Base-by-base conservation (phyloP, 495 filamentous ascomycete species). In the Podospora pseudoanserina region DNA sequence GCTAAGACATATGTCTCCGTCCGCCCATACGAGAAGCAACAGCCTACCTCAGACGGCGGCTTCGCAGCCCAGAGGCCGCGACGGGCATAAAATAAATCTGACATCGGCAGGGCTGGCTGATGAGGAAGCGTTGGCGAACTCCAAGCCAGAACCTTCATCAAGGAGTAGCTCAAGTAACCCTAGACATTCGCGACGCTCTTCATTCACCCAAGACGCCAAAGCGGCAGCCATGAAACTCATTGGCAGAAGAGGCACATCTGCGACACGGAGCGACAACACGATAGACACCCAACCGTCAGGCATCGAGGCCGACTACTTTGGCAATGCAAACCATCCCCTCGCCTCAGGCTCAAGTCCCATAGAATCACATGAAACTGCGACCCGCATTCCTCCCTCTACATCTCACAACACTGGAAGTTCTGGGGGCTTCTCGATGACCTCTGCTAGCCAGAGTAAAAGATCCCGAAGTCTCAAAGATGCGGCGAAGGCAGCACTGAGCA, bases 191-290 rank as follows among this genome's bases (percentile, higher is more conserved):
- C 68, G 74, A 39, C 72, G 76, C 5, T 68, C 72, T 2, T 77
- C 77, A 11, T 61, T 77, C 15, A 72, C 71, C 3, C 70, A 70
- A 26, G 75, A 79, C 9, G 74, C 75, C 19, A 76, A 66, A 64
- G 67, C 65, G 7, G 70, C 70, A 15, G 76, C 76, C 2, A 70
- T 73, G 75, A 77, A 72, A 63, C 69, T 78, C 58, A 64, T 73
- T 6, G 70, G 72, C 19, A 53, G 70, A 2, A 73, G 34, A 55
- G n/a, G 69, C 5, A 60, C 67, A 15, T 60, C 72, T 3, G 55
- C 66, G 1, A 55, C 58, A 6, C 71, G 55, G 67, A 68, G 68
- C 1, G 69, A 73, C 44, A 15, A 39, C 18, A 16, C 4, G 6
- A 26, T 20, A 13, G 15, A 39, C 13, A 73, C 39, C 20, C 61